These are phyloP conservation scores for Coemansia reversa DNA, from an alignment of 192 early-diverging fungal species.

Conservation along the genomic window DNA sequence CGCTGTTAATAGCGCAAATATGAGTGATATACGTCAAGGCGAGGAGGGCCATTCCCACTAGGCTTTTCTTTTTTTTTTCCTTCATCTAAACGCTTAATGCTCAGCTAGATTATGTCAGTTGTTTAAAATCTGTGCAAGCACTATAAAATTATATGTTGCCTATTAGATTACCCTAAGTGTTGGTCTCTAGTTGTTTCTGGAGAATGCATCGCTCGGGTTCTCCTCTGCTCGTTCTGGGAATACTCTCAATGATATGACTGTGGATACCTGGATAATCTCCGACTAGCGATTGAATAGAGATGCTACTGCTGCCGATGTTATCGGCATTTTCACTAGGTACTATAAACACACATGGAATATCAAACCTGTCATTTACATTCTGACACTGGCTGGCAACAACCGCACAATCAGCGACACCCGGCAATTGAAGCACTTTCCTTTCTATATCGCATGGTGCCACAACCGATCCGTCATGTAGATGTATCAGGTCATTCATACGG, in stretches of 20 bases:
- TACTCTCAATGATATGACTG: slow-evolving; percentile 16
- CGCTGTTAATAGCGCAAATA: slow-evolving; percentile 60
- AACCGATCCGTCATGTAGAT: slow-evolving; percentile 4
- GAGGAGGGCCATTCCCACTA: slow-evolving; percentile 26
- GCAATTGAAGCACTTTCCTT: slow-evolving; percentile 11
- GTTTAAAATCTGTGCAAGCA: neutral
- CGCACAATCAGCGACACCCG: slow-evolving; percentile 37
- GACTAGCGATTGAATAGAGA: slow-evolving; percentile 16
- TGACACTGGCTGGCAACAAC: slow-evolving; percentile 16
- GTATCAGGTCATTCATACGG: slow-evolving; percentile 33
- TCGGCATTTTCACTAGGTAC: slow-evolving; percentile 10
- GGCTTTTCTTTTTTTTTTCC: neutral
- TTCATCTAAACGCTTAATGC: neutral
- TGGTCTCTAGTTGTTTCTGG: neutral
- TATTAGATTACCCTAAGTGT: neutral
- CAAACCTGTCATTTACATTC: neutral
- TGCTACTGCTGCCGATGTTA: neutral
- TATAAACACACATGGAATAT: slow-evolving; percentile 29
- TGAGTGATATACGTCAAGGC: slow-evolving; percentile 51
- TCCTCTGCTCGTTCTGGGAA: slow-evolving; percentile 25
- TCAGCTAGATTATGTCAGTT: neutral
- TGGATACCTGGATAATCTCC: slow-evolving; percentile 27
- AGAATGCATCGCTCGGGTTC: slow-evolving; percentile 1
- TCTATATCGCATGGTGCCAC: slow-evolving; percentile 38
- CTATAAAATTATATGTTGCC: neutral